Conservation (phyloP, 1,139 yeast genomes). For the Candida anutae region DNA sequence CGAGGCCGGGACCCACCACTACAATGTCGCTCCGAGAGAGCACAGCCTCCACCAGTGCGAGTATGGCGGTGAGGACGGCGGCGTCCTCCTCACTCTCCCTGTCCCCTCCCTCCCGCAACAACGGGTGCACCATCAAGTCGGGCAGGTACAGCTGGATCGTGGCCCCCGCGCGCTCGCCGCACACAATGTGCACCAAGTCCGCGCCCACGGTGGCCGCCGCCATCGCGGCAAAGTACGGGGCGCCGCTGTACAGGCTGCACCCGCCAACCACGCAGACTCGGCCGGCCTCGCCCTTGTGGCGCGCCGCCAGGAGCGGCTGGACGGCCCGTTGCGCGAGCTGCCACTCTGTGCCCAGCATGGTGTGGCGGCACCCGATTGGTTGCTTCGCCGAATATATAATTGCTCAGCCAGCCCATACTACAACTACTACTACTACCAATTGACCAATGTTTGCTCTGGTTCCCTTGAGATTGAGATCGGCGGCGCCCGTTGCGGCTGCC, state of each 20-base stretch:
- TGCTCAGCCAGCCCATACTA: neutral
- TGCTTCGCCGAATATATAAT: no score
- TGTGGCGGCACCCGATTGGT: no score
- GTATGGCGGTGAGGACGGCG: conserved; percentile 10
- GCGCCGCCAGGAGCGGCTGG: conserved; percentile 67
- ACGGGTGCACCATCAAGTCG: conserved; percentile 94
- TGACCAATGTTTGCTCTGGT: conserved; percentile 12
- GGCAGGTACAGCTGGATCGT: conserved; percentile 87
- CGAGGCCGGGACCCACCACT: conserved; percentile 91
- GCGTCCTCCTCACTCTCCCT: conserved; percentile 5
- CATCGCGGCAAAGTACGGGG: conserved; percentile 85
- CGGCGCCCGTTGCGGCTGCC: conserved; percentile 29
- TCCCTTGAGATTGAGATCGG: conserved; percentile 19
- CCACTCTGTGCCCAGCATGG: no score
- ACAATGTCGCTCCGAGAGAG: conserved; percentile 69
- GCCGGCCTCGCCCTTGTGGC: conserved; percentile 94
- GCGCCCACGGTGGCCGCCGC: conserved; percentile 83
- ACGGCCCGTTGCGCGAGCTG: conserved; percentile 46
- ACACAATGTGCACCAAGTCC: conserved; percentile 80
- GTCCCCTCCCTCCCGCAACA: conserved; percentile 35
- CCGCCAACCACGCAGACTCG: conserved; percentile 87
- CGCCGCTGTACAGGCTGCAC: conserved; percentile 92
- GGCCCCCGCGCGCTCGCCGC: conserved; percentile 71
- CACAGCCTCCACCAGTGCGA: conserved; percentile 44
- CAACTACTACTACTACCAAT: conserved; percentile 9